Evolutionary conservation across 108 stramenopile genomes (phyloP), one percentile per base, ranked within the genome.

Genomic region (Asterionellopsis glacialis): DNA sequence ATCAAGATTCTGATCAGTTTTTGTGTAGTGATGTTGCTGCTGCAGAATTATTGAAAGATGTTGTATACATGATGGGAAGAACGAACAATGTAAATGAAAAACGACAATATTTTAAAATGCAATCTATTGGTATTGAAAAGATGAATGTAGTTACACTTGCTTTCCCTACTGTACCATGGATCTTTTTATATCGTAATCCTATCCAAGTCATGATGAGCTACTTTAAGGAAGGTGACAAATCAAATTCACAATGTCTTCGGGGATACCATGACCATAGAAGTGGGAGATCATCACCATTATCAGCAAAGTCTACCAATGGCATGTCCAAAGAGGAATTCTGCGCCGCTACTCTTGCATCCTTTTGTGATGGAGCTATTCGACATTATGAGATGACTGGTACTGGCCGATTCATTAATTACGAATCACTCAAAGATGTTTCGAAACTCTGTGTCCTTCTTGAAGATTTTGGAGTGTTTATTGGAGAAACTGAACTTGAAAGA

Each of bases 91-190:
- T 69, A 3, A 27, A 62, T 28, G 88, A 94, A 74, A 69, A 79
- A 25, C 76, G 75, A 38, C 72, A 93, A 44, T 98, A 96, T 76
- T 95, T 93, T 84, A 98, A 98, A 73, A 89, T 98, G 52, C 95
- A 96, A 77, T 90, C 87, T 16, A 74, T 83, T 21, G 82, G 86
- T 6, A 82, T 85, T 24, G 48, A 79, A 21, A 70, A 68, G 42
- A 75, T 95, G 41, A 47, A 76, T 25, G 72, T 77, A 12, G 80
- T 96, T 65, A 68, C 73, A 65, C 41, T 69, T 44, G 96, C 95
- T 9, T 97, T 96, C 64, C 97, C 96, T 0, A 59, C 88, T 15
- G 82, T 82, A 7, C 95, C 96, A 0, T 98, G 95, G 95, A 82
- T 94, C 22, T 98, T 87, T 70, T 67, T 98, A 44, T 95, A 92